These are phyloP conservation scores for Beauveria pseudobassiana DNA, from an alignment of 2,329 filamentous ascomycete genomes.

Conservation along the genomic window DNA sequence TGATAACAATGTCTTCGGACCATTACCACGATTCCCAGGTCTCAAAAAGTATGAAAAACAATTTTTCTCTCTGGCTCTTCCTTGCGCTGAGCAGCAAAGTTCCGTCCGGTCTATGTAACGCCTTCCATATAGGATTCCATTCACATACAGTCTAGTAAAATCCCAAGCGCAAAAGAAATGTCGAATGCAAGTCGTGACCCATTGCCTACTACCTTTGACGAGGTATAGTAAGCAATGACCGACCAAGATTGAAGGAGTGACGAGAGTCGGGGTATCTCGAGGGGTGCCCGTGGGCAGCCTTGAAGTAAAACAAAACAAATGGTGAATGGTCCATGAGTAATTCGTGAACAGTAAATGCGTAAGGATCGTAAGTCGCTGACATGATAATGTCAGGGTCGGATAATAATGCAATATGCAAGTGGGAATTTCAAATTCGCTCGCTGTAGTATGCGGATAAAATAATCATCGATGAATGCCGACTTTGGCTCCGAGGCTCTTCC, in stretches of 20 bases:
- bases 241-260: conserved; percentile 16
- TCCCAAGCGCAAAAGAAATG: neutral
- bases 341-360: neutral
- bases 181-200: neutral
- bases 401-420: neutral
- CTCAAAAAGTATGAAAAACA: neutral
- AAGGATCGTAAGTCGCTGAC: conserved; percentile 12
- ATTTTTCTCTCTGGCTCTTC: conserved; percentile 9
- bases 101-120: conserved; percentile 7
- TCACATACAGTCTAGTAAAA: conserved; percentile 6
- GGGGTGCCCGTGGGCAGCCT: neutral
- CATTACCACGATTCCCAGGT: neutral
- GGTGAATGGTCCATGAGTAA: conserved; percentile 19
- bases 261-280: conserved; percentile 23
- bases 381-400: conserved; percentile 11
- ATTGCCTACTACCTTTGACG: conserved; percentile 12
- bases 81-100: conserved; percentile 10
- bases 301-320: conserved; percentile 14
- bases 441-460: neutral
- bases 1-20: neutral
- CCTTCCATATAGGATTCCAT: neutral
- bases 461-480: conserved; percentile 24
- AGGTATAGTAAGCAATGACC: conserved; percentile 3
- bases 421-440: neutral
- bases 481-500: conserved; percentile 41